Conservation (phyloP, 2,329 filamentous ascomycete species). For the Orbilia oligospora region DNA sequence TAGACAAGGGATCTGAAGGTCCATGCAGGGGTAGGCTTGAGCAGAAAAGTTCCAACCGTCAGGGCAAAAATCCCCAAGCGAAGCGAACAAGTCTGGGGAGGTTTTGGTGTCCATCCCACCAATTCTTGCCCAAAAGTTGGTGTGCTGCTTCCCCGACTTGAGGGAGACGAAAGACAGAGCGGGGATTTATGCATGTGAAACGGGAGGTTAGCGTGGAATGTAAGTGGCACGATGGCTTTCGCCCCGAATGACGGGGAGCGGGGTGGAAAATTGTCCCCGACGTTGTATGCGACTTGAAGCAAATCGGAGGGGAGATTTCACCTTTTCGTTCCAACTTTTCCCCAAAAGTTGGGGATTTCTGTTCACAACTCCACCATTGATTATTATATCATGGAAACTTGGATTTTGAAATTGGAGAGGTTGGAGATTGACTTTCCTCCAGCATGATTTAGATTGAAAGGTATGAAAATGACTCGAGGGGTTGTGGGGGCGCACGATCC, state of each 20-base stretch:
- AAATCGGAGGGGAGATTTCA: slow-evolving; percentile 51
- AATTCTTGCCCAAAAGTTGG: slow-evolving; percentile 28
- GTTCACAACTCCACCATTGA: slow-evolving; percentile 25
- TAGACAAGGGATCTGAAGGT: slow-evolving; percentile 24
- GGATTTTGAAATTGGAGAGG: slow-evolving; percentile 46
- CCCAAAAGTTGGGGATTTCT: slow-evolving; percentile 40
- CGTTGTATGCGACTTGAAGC: slow-evolving; percentile 46
- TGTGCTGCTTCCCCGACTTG: slow-evolving; percentile 16
- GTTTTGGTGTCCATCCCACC: slow-evolving; percentile 18
- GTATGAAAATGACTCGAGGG: neutral
- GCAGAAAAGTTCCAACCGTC: slow-evolving; percentile 27
- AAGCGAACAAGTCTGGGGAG: slow-evolving; percentile 16
- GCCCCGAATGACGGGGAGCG: slow-evolving; percentile 53
- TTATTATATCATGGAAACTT: slow-evolving; percentile 13
- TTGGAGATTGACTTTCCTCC: slow-evolving; percentile 14
- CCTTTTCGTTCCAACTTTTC: slow-evolving; percentile 37
- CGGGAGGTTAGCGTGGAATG: slow-evolving; percentile 14
- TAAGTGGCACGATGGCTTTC: slow-evolving; percentile 38
- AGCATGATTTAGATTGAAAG: neutral
- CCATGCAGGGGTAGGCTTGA: slow-evolving; percentile 20
- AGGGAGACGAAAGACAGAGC: slow-evolving; percentile 28
- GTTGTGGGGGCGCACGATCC: slow-evolving; percentile 1
- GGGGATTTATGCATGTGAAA: slow-evolving; percentile 37
- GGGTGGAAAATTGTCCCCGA: slow-evolving; percentile 39
- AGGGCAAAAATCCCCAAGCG: slow-evolving; percentile 48